A percentile compares a stretch with the other conserved stretches of the same genome.
phyloP scores from a whole-genome alignment of 2,329 filamentous ascomycete species.

The Ophiostoma ulmi region DNA sequence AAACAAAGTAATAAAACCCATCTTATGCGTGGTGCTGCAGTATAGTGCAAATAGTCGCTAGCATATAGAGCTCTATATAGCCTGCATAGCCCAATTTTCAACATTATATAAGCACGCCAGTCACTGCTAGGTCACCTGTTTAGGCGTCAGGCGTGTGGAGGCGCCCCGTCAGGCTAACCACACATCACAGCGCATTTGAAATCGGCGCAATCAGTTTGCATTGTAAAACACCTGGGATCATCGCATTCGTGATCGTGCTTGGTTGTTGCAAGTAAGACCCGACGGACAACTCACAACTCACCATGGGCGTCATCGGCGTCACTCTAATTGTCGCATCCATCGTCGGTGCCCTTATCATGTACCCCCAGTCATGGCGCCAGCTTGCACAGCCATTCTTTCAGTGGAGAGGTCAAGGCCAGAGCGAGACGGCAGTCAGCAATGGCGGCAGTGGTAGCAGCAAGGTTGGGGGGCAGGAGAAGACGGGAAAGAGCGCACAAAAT shows the following conservation, averaged over 20 bases:
- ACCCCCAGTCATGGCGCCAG: slow-evolving; percentile 46
- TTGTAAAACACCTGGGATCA: neutral
- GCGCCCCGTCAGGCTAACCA: neutral
- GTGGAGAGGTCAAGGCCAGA: slow-evolving; percentile 10
- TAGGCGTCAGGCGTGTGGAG: neutral
- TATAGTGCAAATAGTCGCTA: neutral
- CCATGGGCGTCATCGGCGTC: slow-evolving; percentile 55
- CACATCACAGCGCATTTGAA: slow-evolving; percentile 5
- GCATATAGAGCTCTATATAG: neutral
- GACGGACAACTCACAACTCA: slow-evolving; percentile 20
- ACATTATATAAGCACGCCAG: neutral
- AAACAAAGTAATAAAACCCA: neutral
- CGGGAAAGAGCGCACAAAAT: too few species aligned
- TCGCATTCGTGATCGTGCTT: slow-evolving; percentile 5
- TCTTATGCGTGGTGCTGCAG: neutral
- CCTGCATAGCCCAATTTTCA: too few species aligned
- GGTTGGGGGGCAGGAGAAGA: neutral
- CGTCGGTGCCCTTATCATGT: slow-evolving; percentile 49
- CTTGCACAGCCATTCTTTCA: slow-evolving; percentile 24
- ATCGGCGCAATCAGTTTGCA: neutral
- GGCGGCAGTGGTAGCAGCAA: neutral
- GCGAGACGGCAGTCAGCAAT: slow-evolving; percentile 1
- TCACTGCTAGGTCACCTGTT: neutral
- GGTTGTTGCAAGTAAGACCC: neutral
- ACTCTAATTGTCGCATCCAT: slow-evolving; percentile 59